Evolutionary conservation across 192 early-diverging fungal species (phyloP), one percentile per base, ranked within the genome.

Genomic region (Backusella tarrabulga): DNA sequence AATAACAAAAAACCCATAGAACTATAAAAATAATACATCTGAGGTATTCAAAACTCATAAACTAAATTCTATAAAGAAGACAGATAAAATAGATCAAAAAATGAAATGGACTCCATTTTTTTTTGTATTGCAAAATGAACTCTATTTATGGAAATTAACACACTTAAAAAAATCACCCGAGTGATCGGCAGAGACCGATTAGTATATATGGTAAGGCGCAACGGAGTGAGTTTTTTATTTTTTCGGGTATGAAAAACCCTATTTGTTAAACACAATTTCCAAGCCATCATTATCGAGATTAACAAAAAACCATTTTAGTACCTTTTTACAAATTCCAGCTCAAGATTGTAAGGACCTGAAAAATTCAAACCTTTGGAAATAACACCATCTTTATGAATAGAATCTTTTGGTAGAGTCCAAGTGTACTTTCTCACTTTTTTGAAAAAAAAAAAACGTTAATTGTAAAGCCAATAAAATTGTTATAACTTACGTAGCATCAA

Each of bases 401-500:
- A 35, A 40, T 69, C 34, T 9, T 69, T 35, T 38, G 68, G 38
- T 21, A 69, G 34, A 21, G 29, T 69, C 68, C 68, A 69, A 38
- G 35, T 69, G 15, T 69, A 69, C 19, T 69, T 69, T 15, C 68
- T 34, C 68, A 69, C 68, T 69, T n/a, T 69, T 68, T 38, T 19
- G 11, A 15, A 42, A 42, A 14, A 42, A 42, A 42, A 3, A 14
- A 3, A 42, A n/a, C n/a, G 11, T 42, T 42, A 42, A 14, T 42
- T 14, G 41, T 12, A 14, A 40, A 17, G 1, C 14, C 5, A 70
- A 56, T 23, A 60, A 60, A 60, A 23, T 12, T 0, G 1, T 60
- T 11, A 60, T 2, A 23, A 46, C 75, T 76, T 76, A 76, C 75
- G 34, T 72, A 69, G 88, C 69, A 89, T 86, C 14, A 85, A 60